A percentile compares a stretch with the other conserved stretches of the same genome.
Conservation (phyloP, 2,329 filamentous ascomycete genomes). For the Elsinoe arachidis region DNA sequence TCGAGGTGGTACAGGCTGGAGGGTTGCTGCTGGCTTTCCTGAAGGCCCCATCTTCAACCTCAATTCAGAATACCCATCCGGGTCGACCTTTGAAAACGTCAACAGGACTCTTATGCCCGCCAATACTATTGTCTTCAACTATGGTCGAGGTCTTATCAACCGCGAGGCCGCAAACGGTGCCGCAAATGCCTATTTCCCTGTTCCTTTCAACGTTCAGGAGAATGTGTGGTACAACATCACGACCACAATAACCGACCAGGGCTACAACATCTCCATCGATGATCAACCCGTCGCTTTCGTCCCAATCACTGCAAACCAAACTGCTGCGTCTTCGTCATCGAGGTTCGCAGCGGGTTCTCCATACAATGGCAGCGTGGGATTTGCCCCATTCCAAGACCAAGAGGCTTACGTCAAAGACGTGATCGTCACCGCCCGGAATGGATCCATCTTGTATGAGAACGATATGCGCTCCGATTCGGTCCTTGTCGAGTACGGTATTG, state of each 20-base stretch:
- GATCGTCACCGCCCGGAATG: constrained; percentile 23
- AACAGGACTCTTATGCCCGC: constrained; percentile 28
- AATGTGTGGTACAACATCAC: constrained; percentile 31
- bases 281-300: constrained; percentile 19
- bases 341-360: background rate
- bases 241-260: constrained; percentile 24
- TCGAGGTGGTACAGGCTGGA: constrained; percentile 33
- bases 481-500: constrained; percentile 32
- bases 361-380: constrained; percentile 29
- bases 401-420: constrained; percentile 31
- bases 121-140: constrained; percentile 29
- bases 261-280: constrained; percentile 26
- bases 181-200: constrained; percentile 23
- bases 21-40: constrained; percentile 21
- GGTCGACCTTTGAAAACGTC: constrained; percentile 27
- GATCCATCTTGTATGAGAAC: constrained; percentile 27
- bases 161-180: constrained; percentile 26
- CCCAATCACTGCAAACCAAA: constrained; percentile 16
- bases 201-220: constrained; percentile 25
- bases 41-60: constrained; percentile 22
- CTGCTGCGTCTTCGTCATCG: constrained; percentile 14
- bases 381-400: constrained; percentile 35
- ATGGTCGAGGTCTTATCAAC: constrained; percentile 30
- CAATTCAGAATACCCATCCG: constrained; percentile 19
- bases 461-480: constrained; percentile 21